Percentiles rank a stretch among this genome's conserved stretches.
Evolutionary conservation across 2,329 filamentous ascomycete genomes (phyloP).

Genomic region (Clathrospora elynae): DNA sequence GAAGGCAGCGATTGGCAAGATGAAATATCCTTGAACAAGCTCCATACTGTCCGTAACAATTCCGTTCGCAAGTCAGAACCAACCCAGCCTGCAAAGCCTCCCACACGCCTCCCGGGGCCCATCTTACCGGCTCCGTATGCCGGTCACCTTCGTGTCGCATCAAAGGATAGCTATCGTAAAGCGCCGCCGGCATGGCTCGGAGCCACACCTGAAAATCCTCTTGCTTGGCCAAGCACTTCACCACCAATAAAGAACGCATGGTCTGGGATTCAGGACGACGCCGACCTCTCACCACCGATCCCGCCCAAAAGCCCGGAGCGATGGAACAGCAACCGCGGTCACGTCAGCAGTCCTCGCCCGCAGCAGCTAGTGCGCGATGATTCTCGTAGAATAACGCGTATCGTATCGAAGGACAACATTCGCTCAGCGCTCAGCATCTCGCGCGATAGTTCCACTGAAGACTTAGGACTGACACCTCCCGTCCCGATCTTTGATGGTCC

Average conservation of each 20-base stretch:
- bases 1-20: constrained; percentile 29
- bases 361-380: constrained; percentile 5
- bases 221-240: constrained; percentile 15
- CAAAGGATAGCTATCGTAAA: constrained; percentile 6
- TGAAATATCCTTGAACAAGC: constrained; percentile 26
- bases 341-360: background rate
- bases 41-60: constrained; percentile 12
- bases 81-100: constrained; percentile 4
- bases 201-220: background rate
- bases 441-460: constrained; percentile 26
- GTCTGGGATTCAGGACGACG: constrained; percentile 17
- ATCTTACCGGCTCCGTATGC: constrained; percentile 21
- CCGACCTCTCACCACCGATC: constrained; percentile 21
- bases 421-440: constrained; percentile 32
- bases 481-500: background rate
- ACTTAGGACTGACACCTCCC: constrained; percentile 11
- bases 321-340: background rate
- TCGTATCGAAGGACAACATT: constrained; percentile 44
- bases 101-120: constrained; percentile 26
- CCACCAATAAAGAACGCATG: constrained; percentile 6
- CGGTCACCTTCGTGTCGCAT: constrained; percentile 15
- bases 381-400: constrained; percentile 24
- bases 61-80: constrained; percentile 1
- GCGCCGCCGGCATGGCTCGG: background rate
- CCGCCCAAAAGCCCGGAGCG: constrained; percentile 30